Conservation (phyloP, 768 basidiomycete genomes). For the Holtermannia corniformis region DNA sequence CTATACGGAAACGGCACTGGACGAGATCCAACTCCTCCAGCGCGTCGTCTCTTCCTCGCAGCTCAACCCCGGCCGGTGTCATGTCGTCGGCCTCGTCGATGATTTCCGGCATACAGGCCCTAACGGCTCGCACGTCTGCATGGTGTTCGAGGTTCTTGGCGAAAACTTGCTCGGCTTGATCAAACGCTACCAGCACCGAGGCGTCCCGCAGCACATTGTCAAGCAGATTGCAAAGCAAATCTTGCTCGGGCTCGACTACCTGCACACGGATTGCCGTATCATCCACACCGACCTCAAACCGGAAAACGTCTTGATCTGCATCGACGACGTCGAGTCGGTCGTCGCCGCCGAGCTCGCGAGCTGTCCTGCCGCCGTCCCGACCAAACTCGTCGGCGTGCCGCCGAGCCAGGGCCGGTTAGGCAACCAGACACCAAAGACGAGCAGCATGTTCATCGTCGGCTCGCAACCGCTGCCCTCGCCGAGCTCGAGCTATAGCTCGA, state of each 20-base stretch:
- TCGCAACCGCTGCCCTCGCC: slow-evolving; percentile 81
- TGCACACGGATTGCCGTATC: slow-evolving; percentile 93
- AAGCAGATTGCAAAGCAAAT: slow-evolving; percentile 97
- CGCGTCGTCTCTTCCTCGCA: slow-evolving; percentile 76
- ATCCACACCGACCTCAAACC: slow-evolving; percentile 98
- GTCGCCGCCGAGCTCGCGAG: slow-evolving; percentile 69
- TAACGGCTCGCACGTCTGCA: slow-evolving; percentile 95
- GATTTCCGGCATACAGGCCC: slow-evolving; percentile 95
- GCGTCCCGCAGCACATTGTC: slow-evolving; percentile 84
- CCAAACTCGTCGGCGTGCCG: slow-evolving; percentile 83
- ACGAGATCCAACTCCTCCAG: slow-evolving; percentile 97
- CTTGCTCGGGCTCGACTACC: slow-evolving; percentile 88
- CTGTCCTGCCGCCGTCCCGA: slow-evolving; percentile 52
- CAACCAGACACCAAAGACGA: slow-evolving; percentile 83
- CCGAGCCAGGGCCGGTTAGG: slow-evolving; percentile 80
- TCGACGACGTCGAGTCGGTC: slow-evolving; percentile 91
- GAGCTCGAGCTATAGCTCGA: slow-evolving; percentile 57
- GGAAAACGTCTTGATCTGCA: slow-evolving; percentile 93
- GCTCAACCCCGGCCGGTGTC: slow-evolving; percentile 77
- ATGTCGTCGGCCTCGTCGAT: slow-evolving; percentile 95
- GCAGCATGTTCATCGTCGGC: slow-evolving; percentile 76
- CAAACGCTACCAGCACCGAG: slow-evolving; percentile 96
- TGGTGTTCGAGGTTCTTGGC: slow-evolving; percentile 98
- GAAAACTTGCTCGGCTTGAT: slow-evolving; percentile 91
- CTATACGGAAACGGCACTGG: slow-evolving; percentile 95